phyloP scores from a whole-genome alignment of 1,284 basidiomycete species.

The Cutaneotrichosporon sp. region DNA sequence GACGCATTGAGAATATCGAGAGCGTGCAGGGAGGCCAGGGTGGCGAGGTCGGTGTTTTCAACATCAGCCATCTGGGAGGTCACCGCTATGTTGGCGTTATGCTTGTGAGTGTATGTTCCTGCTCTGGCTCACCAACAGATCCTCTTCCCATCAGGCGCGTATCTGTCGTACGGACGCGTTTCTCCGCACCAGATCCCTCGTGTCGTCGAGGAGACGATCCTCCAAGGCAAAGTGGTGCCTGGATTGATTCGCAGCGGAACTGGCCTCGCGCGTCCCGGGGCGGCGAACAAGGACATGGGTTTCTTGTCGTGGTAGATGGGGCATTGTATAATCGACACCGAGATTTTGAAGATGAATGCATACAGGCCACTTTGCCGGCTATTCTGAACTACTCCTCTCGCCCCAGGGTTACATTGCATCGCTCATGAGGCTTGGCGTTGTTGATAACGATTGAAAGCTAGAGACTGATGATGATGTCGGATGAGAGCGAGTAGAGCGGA shows the following conservation, averaged over 20 bases:
- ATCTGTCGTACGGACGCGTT: constrained; percentile 91
- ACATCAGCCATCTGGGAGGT: constrained; percentile 83
- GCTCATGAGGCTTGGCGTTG: neutral
- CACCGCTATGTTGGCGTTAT: constrained; percentile 90
- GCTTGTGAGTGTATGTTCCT: constrained; percentile 61
- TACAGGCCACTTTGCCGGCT: neutral
- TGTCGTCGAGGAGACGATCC: constrained; percentile 81
- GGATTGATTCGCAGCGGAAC: constrained; percentile 77
- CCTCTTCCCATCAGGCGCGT: constrained; percentile 76
- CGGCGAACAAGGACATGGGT: constrained; percentile 23
- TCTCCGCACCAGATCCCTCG: constrained; percentile 80
- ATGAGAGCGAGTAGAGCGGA: neutral
- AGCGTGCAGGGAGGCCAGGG: constrained; percentile 55
- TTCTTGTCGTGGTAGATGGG: constrained; percentile 36
- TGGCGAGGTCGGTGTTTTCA: constrained; percentile 69
- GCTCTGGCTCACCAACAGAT: constrained; percentile 58
- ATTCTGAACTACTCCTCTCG: neutral
- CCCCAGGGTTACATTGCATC: neutral
- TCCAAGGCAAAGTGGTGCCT: constrained; percentile 76
- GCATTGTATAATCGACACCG: neutral
- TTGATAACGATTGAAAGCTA: neutral
- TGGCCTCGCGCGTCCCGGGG: constrained; percentile 58
- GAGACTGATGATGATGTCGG: neutral
- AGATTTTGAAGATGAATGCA: neutral
- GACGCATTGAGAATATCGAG: constrained; percentile 55